phyloP scores from a whole-genome alignment of 2,329 filamentous ascomycete genomes.

The Penicillium paneum region DNA sequence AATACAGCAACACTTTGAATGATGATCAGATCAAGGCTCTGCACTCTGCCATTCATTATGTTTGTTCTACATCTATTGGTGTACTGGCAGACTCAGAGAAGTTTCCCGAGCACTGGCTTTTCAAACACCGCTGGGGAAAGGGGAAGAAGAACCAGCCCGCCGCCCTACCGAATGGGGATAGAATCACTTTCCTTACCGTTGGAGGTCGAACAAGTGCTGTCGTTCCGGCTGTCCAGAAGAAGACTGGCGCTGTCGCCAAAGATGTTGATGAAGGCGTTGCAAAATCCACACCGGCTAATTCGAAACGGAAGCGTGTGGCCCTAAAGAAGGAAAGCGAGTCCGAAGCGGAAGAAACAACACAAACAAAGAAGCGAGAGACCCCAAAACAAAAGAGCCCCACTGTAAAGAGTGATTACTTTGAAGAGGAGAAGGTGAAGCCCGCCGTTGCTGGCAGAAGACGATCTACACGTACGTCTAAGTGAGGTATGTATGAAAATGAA shows the following conservation, averaged over 20 bases:
- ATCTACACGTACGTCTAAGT: constrained; percentile 25
- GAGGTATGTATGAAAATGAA: not conserved
- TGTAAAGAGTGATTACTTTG: constrained; percentile 25
- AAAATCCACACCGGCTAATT: constrained; percentile 19
- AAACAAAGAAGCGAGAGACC: constrained; percentile 25
- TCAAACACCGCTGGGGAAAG: constrained; percentile 85
- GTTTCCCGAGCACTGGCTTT: constrained; percentile 85
- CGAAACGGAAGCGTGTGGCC: constrained; percentile 34
- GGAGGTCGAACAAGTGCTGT: constrained; percentile 89
- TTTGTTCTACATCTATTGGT: constrained; percentile 77
- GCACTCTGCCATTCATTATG: constrained; percentile 69
- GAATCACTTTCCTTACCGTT: constrained; percentile 81
- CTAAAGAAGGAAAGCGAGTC: constrained; percentile 30
- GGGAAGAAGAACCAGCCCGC: constrained; percentile 68
- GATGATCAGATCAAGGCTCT: constrained; percentile 69
- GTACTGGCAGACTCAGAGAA: constrained; percentile 74
- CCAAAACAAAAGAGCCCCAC: constrained; percentile 23
- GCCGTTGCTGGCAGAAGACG: constrained; percentile 25
- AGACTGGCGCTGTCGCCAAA: constrained; percentile 60
- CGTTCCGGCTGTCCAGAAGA: constrained; percentile 82
- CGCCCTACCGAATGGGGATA: constrained; percentile 76
- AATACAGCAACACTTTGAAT: constrained; percentile 79
- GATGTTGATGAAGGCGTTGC: constrained; percentile 41
- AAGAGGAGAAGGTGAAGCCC: constrained; percentile 16
- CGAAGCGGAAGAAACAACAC: constrained; percentile 20